These are phyloP conservation scores for Mycena amicta DNA, from an alignment of 768 basidiomycete genomes.

Conservation along the genomic window DNA sequence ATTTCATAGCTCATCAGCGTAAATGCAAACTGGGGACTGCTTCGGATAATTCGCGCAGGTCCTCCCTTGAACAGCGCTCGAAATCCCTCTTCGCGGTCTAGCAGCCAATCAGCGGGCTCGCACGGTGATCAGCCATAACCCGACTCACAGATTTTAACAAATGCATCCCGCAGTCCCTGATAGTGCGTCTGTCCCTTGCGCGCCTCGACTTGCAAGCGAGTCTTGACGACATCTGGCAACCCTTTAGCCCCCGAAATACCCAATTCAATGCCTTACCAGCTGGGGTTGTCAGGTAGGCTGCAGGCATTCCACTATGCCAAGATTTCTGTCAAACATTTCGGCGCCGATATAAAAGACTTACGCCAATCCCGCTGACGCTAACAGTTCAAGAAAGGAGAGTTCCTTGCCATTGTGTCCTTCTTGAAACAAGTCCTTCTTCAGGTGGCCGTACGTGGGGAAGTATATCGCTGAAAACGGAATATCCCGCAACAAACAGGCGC, in stretches of 20 bases:
- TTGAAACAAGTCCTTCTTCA: constrained; percentile 92
- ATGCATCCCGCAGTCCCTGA: constrained; percentile 87
- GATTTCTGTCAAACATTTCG: constrained; percentile 23
- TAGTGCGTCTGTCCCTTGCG: constrained; percentile 90
- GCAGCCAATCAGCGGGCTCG: constrained; percentile 20
- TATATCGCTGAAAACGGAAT: constrained; percentile 97
- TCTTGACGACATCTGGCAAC: constrained; percentile 90
- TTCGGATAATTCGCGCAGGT: constrained; percentile 82
- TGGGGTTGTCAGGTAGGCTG: constrained; percentile 90
- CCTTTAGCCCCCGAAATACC: constrained; percentile 20
- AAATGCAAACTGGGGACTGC: constrained; percentile 94
- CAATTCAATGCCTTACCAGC: constrained; percentile 62
- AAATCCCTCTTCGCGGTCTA: constrained; percentile 89
- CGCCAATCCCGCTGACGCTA: constrained; percentile 81
- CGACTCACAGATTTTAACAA: constrained; percentile 82
- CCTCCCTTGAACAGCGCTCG: constrained; percentile 91
- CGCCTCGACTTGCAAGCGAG: constrained; percentile 91
- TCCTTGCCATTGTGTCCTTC: constrained; percentile 96
- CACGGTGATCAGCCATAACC: constrained; percentile 8
- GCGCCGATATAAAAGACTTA: constrained; percentile 42
- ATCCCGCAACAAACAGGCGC: constrained; percentile 91
- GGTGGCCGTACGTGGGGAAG: constrained; percentile 84
- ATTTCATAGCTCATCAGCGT: constrained; percentile 79
- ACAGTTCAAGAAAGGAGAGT: constrained; percentile 87
- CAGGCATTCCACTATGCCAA: constrained; percentile 88